phyloP scores from a whole-genome alignment of 345 rosid genomes.

The Pistacia atlantica region DNA sequence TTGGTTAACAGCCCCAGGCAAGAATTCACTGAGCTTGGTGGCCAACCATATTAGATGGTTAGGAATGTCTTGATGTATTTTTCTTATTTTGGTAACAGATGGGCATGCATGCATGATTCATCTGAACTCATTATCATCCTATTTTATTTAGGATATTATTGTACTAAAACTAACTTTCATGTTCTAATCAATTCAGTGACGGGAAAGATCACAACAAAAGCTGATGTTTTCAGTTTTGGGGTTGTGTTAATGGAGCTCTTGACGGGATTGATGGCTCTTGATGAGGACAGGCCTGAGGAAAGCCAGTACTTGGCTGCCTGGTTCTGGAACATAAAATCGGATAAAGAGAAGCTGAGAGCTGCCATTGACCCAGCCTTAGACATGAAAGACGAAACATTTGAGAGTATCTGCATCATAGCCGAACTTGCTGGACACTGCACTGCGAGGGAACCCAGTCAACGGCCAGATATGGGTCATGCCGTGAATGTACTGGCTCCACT shows the following conservation, averaged over 20 bases:
- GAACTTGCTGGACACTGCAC: constrained; percentile 87
- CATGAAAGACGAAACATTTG: constrained; percentile 49
- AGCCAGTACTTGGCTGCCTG: constrained; percentile 72
- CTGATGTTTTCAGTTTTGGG: constrained; percentile 77
- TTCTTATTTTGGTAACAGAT: neutral
- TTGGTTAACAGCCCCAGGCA: neutral
- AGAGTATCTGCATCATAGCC: constrained; percentile 55
- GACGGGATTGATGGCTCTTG: constrained; percentile 73
- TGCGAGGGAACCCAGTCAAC: constrained; percentile 64
- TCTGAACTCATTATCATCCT: neutral
- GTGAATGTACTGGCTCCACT: constrained; percentile 70
- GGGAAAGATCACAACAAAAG: constrained; percentile 80
- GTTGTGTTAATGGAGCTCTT: constrained; percentile 75
- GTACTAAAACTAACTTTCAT: neutral
- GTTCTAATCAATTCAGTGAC: constrained; percentile 46
- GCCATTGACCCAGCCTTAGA: constrained; percentile 64
- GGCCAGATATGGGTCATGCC: constrained; percentile 81
- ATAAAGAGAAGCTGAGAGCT: constrained; percentile 54
- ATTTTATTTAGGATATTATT: neutral
- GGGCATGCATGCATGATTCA: neutral
- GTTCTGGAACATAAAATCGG: constrained; percentile 68
- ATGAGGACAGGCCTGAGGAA: constrained; percentile 73
- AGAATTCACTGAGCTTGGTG: neutral
- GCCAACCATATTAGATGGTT: neutral
- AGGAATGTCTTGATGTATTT: neutral